A percentile compares a stretch with the other conserved stretches of the same genome.
phyloP scores from a whole-genome alignment of 345 rosid species.

The Aegle marmelos region DNA sequence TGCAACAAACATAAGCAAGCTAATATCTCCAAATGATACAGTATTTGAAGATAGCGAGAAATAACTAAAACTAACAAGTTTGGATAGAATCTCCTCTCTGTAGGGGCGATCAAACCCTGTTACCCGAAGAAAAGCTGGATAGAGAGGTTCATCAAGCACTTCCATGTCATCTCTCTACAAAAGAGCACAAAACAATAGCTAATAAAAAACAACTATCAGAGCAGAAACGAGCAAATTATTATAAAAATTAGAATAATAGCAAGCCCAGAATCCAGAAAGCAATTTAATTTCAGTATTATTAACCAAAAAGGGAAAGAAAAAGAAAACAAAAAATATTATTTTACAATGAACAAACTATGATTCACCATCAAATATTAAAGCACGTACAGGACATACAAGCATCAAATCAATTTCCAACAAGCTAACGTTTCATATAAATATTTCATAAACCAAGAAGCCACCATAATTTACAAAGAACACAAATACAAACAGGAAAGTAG shows the following conservation, averaged over 20 bases:
- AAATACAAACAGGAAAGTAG: background rate
- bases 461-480: background rate
- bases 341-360: background rate
- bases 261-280: background rate
- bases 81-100: constrained; percentile 55
- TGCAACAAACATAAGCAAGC: background rate
- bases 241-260: background rate
- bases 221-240: background rate
- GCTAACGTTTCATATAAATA: background rate
- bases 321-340: background rate
- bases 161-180: constrained; percentile 74
- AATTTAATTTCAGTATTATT: background rate
- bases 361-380: background rate
- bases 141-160: constrained; percentile 75
- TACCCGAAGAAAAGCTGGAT: constrained; percentile 50
- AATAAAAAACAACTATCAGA: background rate
- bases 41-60: background rate
- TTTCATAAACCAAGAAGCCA: no score
- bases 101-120: constrained; percentile 67
- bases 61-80: constrained; percentile 37
- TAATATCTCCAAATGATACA: background rate
- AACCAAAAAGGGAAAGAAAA: background rate
- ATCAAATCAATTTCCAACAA: background rate
- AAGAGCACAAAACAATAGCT: background rate
- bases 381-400: background rate